A percentile compares a stretch with the other conserved stretches of the same genome.
These are phyloP conservation scores for Laetiporus sulphureus DNA, from an alignment of 1,284 basidiomycete species.

Conservation along the genomic window DNA sequence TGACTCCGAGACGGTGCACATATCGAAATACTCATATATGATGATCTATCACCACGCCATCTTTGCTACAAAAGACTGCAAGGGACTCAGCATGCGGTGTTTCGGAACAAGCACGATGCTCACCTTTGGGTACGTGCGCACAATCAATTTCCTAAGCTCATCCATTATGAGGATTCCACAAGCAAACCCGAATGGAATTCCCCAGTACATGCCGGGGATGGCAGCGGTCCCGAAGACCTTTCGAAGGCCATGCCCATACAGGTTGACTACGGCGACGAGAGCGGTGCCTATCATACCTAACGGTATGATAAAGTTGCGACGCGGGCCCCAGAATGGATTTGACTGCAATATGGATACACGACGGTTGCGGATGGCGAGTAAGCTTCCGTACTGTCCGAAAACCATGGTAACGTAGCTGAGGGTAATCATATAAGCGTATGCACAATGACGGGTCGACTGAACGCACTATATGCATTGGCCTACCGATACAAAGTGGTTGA, in stretches of 20 bases:
- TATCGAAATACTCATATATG: too few relatives aligned
- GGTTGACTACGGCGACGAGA: conserved; percentile 33
- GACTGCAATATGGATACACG: conserved; percentile 13
- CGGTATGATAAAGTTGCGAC: conserved; percentile 29
- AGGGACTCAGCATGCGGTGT: not conserved
- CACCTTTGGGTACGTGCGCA: conserved; percentile 34
- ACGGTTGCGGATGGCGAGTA: conserved; percentile 10
- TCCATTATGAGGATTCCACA: conserved; percentile 30
- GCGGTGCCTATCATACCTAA: conserved; percentile 31
- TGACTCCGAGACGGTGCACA: too few relatives aligned
- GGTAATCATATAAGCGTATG: conserved; percentile 33
- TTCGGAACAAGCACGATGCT: not conserved
- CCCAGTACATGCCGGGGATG: conserved; percentile 37
- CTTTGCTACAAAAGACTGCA: conserved; percentile 10
- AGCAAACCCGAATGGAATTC: conserved; percentile 34
- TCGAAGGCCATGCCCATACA: conserved; percentile 33
- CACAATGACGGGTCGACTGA: too few relatives aligned
- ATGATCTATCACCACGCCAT: conserved; percentile 15
- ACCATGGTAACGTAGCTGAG: conserved; percentile 47
- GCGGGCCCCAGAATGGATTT: conserved; percentile 33
- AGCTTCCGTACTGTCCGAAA: conserved; percentile 39
- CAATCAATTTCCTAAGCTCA: conserved; percentile 33
- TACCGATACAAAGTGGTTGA: conserved; percentile 38
- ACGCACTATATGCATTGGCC: conserved; percentile 41
- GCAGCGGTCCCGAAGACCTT: conserved; percentile 32